Evolutionary conservation across 495 filamentous ascomycete species (phyloP).

Genomic region (Penicillium subrubescens): DNA sequence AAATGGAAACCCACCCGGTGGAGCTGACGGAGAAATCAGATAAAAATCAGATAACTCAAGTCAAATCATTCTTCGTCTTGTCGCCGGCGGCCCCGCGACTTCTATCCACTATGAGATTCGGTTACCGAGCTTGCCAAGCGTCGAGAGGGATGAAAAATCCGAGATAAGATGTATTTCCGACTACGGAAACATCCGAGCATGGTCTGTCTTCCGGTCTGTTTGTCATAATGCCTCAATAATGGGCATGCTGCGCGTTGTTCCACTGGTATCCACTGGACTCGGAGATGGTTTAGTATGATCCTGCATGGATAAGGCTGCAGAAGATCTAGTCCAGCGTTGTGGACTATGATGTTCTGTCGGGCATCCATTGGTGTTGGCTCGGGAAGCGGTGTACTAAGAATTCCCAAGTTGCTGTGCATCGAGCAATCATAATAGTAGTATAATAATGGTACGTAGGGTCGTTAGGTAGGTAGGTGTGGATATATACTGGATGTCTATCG

Average conservation of each 20-base stretch:
- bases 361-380: not conserved
- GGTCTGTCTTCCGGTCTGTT: not conserved
- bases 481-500: not conserved
- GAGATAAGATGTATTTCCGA: conserved; percentile 4
- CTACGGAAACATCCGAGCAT: conserved; percentile 7
- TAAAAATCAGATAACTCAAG: conserved; percentile 35
- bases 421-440: not conserved
- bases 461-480: not conserved
- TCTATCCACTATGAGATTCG: conserved; percentile 25
- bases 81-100: conserved; percentile 17
- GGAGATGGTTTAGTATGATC: not conserved
- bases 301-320: not conserved
- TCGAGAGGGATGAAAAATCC: conserved; percentile 16
- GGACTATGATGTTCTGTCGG: not conserved
- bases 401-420: not conserved
- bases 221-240: not conserved
- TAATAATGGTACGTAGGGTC: too few relatives aligned
- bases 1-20: conserved; percentile 24
- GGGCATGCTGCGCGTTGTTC: not conserved
- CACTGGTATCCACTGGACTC: not conserved
- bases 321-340: not conserved
- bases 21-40: conserved; percentile 30
- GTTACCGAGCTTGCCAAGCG: conserved; percentile 26
- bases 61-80: conserved; percentile 22
- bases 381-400: not conserved